Evolutionary conservation across 1,284 basidiomycete species (phyloP).

Genomic region (Mycosarcoma maydis): DNA sequence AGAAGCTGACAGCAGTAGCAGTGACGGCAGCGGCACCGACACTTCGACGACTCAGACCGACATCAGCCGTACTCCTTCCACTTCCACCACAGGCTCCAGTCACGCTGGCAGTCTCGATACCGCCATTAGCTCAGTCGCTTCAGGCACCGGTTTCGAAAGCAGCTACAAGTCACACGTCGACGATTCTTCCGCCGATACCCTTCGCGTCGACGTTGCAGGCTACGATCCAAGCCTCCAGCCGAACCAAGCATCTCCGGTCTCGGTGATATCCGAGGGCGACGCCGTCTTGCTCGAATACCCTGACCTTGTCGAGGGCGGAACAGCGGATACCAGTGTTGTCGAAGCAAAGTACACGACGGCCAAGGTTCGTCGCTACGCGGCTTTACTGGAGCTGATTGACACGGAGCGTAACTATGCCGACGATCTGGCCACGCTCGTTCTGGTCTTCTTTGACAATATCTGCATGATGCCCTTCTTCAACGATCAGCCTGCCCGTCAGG

Average conservation of each 20-base stretch:
- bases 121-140: conserved; percentile 45
- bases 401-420: conserved; percentile 64
- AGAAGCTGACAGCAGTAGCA: conserved; percentile 18
- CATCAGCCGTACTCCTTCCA: conserved; percentile 62
- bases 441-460: conserved; percentile 63
- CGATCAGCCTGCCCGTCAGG: conserved; percentile 50
- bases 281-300: conserved; percentile 12
- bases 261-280: conserved; percentile 31
- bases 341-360: conserved; percentile 30
- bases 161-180: conserved; percentile 36
- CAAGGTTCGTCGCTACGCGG: conserved; percentile 50
- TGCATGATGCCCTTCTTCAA: conserved; percentile 60
- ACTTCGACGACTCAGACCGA: conserved; percentile 45
- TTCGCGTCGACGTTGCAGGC: conserved; percentile 19
- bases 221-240: conserved; percentile 19
- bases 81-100: conserved; percentile 55
- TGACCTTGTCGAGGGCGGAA: conserved; percentile 5
- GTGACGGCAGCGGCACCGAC: conserved; percentile 21
- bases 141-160: conserved; percentile 26
- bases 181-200: conserved; percentile 31
- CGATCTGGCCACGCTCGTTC: conserved; percentile 59
- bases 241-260: conserved; percentile 29
- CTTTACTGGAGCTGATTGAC: conserved; percentile 63
- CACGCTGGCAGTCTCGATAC: conserved; percentile 49
- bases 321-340: conserved; percentile 8